Base-by-base conservation (phyloP, 2,329 filamentous ascomycete species). In the Phialemonium atrogriseum region DNA sequence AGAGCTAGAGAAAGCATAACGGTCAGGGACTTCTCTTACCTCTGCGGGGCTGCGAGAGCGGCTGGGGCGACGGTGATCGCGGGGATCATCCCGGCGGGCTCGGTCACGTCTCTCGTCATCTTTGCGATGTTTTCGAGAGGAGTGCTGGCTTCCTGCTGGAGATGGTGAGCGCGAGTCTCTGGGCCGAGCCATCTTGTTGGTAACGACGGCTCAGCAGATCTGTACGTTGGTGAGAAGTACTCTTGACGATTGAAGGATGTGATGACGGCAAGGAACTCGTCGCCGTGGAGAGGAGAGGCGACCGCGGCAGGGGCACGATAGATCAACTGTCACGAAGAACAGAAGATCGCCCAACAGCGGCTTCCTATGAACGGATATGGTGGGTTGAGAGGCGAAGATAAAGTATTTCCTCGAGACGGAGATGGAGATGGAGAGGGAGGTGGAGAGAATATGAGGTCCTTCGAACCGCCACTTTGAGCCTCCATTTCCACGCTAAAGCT, bases 61-160 rank as follows among this genome's bases (percentile, higher is more conserved):
- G 36, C 28, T 30, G 12, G 24, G 11, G 19, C 72, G 68, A 39
- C 71, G 68, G 50, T 61, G 51, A 45, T 70, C 66, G 50, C 64
- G 61, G 35, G 62, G 59, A 42, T 63, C 60, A 49, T 66, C 62
- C 39, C 65, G 60, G 41, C 67, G 51, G 40, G 57, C 65, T 30
- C 64, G 58, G 35, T 67, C 64, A 33, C 63, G 73, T 56, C 76
- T 75, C 47, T 62, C 65, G 56, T 72, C 70, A 60, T 72, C 68
- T 59, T 77, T 72, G 49, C 70, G 71, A 52, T 62, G 74, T 64
- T 76, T 81, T 64, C 77, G 79, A 53, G 78, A 76, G 60, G 77
- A 78, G 60, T 83, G n/a, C n/a, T n/a, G 79, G 71, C 82, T 86
- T 77, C 82, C 83, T 87, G 80, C 78, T 80, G 82, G 82, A 78